Evolutionary conservation across 192 early-diverging fungal genomes (phyloP), one percentile per base, ranked within the genome.

Genomic region (Mycoemilia scoparia): DNA sequence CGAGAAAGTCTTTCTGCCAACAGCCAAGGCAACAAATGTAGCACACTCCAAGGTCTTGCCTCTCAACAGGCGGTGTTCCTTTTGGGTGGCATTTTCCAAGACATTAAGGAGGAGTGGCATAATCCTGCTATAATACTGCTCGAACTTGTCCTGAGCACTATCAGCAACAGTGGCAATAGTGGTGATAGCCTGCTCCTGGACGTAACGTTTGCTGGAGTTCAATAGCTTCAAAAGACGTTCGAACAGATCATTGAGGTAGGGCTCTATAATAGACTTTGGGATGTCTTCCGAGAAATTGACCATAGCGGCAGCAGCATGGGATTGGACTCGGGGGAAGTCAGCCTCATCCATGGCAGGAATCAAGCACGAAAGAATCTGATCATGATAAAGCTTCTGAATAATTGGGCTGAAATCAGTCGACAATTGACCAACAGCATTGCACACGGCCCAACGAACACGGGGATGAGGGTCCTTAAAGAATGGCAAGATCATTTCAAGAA

Each of bases 1-100:
- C 11, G 67, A 66, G 61, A 95, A 89, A 17, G 73, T 69, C 21
- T 93, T 82, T 45, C 80, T 83, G 29, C 87, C 89, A 29, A 99
- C 87, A 5, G 87, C 87, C 41, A 93, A 57, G 36, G 83, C 87
- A 39, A 97, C 84, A 36, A 96, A 69, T 33, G 79, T 85, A 16
- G 90, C 84, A 52, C 96, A 99, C 64, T 99, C 96, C 56, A 99
- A 80, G 3, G 92, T 74, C 64, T 96, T 96, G 38, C 92, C 88
- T 19, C 91, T 79, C 60, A 99, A 67, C 35, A 85, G 53, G 16
- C 88, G 74, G 66, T 82, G 81, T 60, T 96, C 82, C 53, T 79
- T 80, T 37, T 70, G 71, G 14, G 71, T 75, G 3, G 87, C 89
- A 47, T 84, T 67, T 32, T 67, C 67, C 18, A 99, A 64, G 32